phyloP scores from a whole-genome alignment of 306 rosid genomes.

The Elaeagnus macrophylla region DNA sequence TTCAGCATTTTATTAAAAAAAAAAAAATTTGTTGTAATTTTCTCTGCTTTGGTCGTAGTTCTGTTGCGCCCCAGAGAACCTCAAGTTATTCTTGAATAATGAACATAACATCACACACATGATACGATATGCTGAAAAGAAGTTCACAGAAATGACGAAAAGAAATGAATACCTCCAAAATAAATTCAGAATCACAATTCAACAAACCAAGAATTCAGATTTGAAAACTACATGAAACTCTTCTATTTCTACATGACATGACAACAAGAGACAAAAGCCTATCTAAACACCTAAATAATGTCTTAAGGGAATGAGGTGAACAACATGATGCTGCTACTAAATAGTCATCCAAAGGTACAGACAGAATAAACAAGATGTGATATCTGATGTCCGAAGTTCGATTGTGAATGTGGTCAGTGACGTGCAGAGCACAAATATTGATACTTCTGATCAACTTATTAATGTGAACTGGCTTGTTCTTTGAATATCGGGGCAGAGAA shows the following conservation, averaged over 20 bases:
- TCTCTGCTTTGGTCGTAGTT: no score
- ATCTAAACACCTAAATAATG: slow-evolving; percentile 33
- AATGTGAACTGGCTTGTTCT: slow-evolving; percentile 53
- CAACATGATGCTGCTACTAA: slow-evolving; percentile 21
- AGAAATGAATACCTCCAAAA: slow-evolving; percentile 1
- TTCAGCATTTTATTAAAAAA: no score
- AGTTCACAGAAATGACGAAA: background rate
- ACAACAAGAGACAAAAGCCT: slow-evolving; percentile 23
- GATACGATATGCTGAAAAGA: slow-evolving; percentile 1
- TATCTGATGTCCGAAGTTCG: slow-evolving; percentile 16
- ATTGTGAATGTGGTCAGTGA: slow-evolving; percentile 30
- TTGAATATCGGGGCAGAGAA: slow-evolving; percentile 39
- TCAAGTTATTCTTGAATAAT: no score
- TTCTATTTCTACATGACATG: slow-evolving; percentile 33
- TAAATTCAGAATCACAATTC: slow-evolving; percentile 27
- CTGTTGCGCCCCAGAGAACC: no score
- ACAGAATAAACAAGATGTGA: slow-evolving; percentile 25
- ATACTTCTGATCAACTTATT: slow-evolving; percentile 32
- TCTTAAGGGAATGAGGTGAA: slow-evolving; percentile 15
- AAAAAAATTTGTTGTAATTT: no score
- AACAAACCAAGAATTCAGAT: slow-evolving; percentile 17
- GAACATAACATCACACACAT: no score
- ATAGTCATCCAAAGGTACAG: slow-evolving; percentile 29
- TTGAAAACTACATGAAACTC: slow-evolving; percentile 42
- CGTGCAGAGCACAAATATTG: slow-evolving; percentile 3